Evolutionary conservation across 2,329 filamentous ascomycete species (phyloP).

Genomic region (Corniculantispora saksenae): DNA sequence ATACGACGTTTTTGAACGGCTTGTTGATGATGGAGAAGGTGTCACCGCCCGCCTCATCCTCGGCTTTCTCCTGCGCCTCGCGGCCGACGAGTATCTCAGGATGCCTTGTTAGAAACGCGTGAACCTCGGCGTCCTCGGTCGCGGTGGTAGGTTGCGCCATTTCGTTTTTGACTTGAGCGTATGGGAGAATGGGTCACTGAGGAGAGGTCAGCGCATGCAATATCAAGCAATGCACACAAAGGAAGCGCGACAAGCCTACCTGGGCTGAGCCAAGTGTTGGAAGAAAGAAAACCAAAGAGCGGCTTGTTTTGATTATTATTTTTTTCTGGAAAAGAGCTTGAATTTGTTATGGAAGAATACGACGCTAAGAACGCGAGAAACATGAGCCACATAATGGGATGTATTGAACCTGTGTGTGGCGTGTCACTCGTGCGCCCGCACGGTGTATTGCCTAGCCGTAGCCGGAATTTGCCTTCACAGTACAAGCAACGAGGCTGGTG

Average conservation of each 20-base stretch:
- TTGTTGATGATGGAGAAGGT: constrained; percentile 25
- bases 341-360: neutral
- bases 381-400: neutral
- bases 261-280: no score
- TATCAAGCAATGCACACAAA: neutral
- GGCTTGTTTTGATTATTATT: no score
- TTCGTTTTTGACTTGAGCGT: neutral
- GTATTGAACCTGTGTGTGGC: neutral
- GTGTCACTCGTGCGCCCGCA: neutral
- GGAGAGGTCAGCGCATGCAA: no score
- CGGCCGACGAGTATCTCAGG: constrained; percentile 22
- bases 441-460: neutral
- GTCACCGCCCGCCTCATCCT: constrained; percentile 15
- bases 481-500: neutral
- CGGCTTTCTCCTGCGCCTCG: constrained; percentile 18
- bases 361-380: neutral
- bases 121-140: neutral
- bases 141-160: neutral
- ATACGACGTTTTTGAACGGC: constrained; percentile 20
- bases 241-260: neutral
- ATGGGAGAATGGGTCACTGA: neutral
- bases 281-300: no score
- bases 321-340: no score
- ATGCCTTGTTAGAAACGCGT: constrained; percentile 20
- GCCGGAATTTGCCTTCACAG: neutral